Base-by-base conservation (phyloP, 306 rosid genomes). In the Cucurbita moschata region DNA sequence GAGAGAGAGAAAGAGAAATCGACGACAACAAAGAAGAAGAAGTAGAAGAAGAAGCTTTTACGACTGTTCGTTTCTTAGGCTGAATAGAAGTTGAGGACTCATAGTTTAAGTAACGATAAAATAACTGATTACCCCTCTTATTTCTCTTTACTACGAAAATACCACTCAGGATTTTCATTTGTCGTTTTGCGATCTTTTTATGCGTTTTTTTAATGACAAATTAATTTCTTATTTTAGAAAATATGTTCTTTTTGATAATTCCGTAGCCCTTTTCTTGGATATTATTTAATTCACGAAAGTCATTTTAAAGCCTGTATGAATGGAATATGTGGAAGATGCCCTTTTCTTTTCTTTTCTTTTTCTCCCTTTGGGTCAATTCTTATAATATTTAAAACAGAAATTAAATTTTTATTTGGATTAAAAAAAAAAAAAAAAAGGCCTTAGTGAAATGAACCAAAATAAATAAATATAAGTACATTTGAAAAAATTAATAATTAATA, bases 41-140 rank as follows among this genome's bases (percentile, higher is more conserved):
- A 5, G 54, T 0, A 30, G 74, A 38, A 66, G 52, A 19, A 5
- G 42, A 73, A 39, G 62, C 42, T 74, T 54, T 4, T 4, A 30
- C 46, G 47, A 59, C 61, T 21, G 82, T 23, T 54, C 72, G 60
- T 10, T 59, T 14, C 64, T 50, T 26, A 60, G 40, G 42, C 42
- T 5, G 40, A 58, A 58, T 11, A 12, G 64, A 26, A 30, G 4
- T 15, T 4, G 47, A 40, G 60, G 52, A 10, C 63, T 78, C 63
- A 53, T 78, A 78, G 83, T 87, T 86, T 89, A 94, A 81, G 94
- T 94, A 94, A 85, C 66, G 78, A 64, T 5, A 10, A 4, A 14
- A 62, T 21, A 8, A 2, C 7, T 35, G 5, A 60, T 77, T 85
- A 86, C 87, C 96, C 76, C 83, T 75, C 10, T 30, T 61, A 3